Evolutionary conservation across 2,329 filamentous ascomycete genomes (phyloP).

Genomic region (Ascomycota sp.): DNA sequence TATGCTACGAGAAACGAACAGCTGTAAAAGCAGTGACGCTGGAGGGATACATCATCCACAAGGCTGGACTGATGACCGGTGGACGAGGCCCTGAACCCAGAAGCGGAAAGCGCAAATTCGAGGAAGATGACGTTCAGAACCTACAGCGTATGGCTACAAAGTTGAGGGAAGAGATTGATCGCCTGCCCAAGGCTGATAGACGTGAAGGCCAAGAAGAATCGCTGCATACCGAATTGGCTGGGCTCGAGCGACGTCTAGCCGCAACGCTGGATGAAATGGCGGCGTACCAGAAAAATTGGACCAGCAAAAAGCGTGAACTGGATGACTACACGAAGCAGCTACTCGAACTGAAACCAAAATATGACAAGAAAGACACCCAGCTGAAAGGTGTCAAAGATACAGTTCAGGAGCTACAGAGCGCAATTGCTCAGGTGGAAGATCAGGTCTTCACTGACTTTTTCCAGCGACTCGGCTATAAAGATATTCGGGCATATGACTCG

Average conservation of each 20-base stretch:
- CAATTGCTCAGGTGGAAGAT: conserved; percentile 70
- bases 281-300: conserved; percentile 62
- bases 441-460: conserved; percentile 76
- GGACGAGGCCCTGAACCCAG: conserved; percentile 62
- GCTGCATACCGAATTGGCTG: conserved; percentile 58
- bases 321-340: conserved; percentile 55
- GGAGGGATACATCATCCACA: conserved; percentile 92
- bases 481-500: conserved; percentile 83
- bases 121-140: conserved; percentile 75
- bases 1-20: conserved; percentile 68
- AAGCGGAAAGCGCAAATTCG: conserved; percentile 61
- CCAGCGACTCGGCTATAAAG: conserved; percentile 62
- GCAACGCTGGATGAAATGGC: conserved; percentile 57
- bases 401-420: conserved; percentile 31
- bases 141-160: conserved; percentile 59
- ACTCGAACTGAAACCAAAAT: conserved; percentile 57
- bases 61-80: conserved; percentile 90
- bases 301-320: conserved; percentile 67
- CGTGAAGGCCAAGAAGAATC: conserved; percentile 60
- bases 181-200: conserved; percentile 60
- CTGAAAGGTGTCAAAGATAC: conserved; percentile 36
- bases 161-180: conserved; percentile 55
- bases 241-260: conserved; percentile 55
- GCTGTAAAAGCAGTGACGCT: conserved; percentile 88
- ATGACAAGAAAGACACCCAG: conserved; percentile 47